phyloP scores from a whole-genome alignment of 2,329 filamentous ascomycete genomes.

The Nemania abortiva region DNA sequence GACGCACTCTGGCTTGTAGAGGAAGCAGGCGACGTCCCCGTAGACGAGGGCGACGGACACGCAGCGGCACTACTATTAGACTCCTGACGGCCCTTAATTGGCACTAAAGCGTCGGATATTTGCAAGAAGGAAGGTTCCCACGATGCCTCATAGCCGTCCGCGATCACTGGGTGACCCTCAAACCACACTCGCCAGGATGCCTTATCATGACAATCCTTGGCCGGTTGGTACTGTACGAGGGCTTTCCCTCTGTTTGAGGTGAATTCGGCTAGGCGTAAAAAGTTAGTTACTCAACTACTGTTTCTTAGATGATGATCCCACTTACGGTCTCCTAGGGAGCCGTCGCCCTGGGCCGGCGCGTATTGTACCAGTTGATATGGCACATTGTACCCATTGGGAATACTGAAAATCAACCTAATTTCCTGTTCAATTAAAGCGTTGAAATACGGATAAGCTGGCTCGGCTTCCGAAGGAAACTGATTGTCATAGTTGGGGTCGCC shows the following conservation, averaged over 20 bases:
- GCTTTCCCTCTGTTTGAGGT: constrained; percentile 5
- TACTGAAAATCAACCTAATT: neutral
- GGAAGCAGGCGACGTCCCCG: neutral
- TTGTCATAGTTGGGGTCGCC: neutral
- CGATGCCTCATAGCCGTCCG: constrained; percentile 4
- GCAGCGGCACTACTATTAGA: neutral
- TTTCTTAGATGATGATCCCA: neutral
- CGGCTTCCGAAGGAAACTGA: constrained; percentile 2
- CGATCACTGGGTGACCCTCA: constrained; percentile 1
- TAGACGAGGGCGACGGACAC: neutral
- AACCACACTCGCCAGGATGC: constrained; percentile 19
- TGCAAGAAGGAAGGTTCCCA: neutral
- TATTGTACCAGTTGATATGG: constrained; percentile 6
- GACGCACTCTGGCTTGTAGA: neutral
- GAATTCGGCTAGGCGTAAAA: neutral
- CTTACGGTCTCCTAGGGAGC: constrained; percentile 10
- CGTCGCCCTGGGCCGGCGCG: neutral
- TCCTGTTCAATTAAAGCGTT: constrained; percentile 7
- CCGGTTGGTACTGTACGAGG: constrained; percentile 15
- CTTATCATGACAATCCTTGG: constrained; percentile 4
- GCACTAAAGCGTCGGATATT: neutral
- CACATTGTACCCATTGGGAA: neutral
- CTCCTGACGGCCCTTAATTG: neutral
- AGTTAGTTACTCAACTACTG: neutral
- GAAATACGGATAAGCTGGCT: too few relatives aligned